Evolutionary conservation across 306 rosid species (phyloP).

Genomic region (Gastrolobium villosum): DNA sequence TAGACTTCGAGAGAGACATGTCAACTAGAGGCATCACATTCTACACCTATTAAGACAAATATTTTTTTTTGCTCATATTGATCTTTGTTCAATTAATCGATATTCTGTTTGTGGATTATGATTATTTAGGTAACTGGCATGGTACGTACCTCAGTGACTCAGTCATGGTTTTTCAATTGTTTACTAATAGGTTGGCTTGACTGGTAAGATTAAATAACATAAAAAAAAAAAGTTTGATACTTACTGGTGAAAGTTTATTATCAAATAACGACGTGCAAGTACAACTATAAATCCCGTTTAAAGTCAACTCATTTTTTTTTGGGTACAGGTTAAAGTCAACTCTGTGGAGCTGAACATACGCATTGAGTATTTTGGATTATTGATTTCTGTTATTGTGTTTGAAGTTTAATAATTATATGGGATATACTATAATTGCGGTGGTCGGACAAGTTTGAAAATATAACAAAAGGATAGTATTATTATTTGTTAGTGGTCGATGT

Average conservation of each 20-base stretch:
- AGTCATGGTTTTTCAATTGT: neutral
- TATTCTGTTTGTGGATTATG: neutral
- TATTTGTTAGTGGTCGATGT: too few species aligned
- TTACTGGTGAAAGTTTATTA: neutral
- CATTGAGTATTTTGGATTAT: neutral
- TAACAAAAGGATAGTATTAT: neutral
- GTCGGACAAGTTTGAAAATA: neutral
- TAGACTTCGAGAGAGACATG: neutral
- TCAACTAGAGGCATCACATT: neutral
- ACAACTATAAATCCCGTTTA: neutral
- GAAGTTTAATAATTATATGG: neutral
- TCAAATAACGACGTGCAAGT: neutral
- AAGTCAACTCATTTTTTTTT: too few species aligned
- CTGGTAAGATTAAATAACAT: neutral
- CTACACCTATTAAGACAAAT: neutral
- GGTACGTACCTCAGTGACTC: too few species aligned
- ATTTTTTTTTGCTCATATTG: neutral
- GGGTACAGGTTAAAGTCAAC: neutral
- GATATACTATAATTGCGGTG: neutral
- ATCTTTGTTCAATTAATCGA: neutral
- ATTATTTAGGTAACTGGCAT: neutral
- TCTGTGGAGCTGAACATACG: neutral
- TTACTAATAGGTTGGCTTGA: neutral
- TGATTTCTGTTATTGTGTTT: neutral
- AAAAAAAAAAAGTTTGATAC: neutral